Evolutionary conservation across 2,329 filamentous ascomycete genomes (phyloP), one percentile per base, ranked within the genome.

Genomic region (Pseudocercospora macadamiae): DNA sequence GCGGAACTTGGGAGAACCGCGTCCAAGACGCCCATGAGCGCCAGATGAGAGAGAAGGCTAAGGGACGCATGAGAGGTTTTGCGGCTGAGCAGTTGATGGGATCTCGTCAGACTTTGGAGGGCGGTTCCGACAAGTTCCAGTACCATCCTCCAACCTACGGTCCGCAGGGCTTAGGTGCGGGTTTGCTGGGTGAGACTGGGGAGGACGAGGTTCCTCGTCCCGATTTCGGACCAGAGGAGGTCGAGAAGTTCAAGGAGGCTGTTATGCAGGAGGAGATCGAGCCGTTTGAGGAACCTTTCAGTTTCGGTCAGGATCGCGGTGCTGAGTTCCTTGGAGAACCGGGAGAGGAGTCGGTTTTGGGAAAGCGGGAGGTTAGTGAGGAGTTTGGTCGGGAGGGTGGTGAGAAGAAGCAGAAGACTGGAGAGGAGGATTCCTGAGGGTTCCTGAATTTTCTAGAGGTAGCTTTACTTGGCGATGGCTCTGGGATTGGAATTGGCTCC

Each of bases 1-100:
- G 72, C 2, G 64, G 77, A 0, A 51, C 70, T 2, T 81, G 78
- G 78, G 72, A 76, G 59, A 68, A 77, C 39, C 76, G 78, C 14
- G 64, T 76, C 55, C 53, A 28, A 4, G 60, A 49, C 2, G 65
- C 69, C 34, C n/a, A 59, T 10, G 57, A 67, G 56, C 53, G 64
- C 23, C 57, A 52, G 54, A 48, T 45, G 21, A 23, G 25, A 8
- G 48, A 55, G 48, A 34, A 48, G n/a, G 48, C 32, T 18, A 21
- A 30, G 10, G 16, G 47, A 12, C 44, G 44, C 3, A 36, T 48
- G 21, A 52, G 52, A 10, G 23, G 37, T 6, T 58, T 42, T 25
- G 54, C 39, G 7, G 23, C 48, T 36, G 36, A 55, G 44, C 18
- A 45, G 36, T 19, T 44, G 12, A 14, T 18, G 21, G 42, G 51